Percentiles rank a stretch among this genome's conserved stretches.
phyloP scores from a whole-genome alignment of 2,329 filamentous ascomycete genomes.

The Macrophomina tecta region DNA sequence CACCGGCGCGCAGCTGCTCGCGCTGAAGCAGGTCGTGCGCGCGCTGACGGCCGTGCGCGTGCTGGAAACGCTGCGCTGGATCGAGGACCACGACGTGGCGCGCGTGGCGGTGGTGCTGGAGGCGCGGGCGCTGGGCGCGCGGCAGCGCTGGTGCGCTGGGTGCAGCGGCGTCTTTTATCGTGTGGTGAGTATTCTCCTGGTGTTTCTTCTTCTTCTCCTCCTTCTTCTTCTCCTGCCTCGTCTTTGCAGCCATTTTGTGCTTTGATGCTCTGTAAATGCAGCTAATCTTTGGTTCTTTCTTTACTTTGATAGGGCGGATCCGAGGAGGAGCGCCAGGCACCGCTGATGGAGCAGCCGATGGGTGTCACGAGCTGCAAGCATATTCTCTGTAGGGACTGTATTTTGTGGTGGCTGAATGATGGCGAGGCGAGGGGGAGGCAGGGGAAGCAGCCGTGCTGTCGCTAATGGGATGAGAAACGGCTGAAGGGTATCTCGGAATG shows the following conservation, averaged over 20 bases:
- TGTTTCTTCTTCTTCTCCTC: background rate
- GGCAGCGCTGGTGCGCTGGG: background rate
- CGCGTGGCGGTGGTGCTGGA: background rate
- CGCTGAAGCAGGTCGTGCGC: background rate
- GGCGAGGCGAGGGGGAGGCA: background rate
- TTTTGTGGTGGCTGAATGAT: background rate
- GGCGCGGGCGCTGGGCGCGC: background rate
- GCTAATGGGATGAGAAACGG: background rate
- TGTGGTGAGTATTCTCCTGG: background rate
- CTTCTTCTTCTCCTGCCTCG: background rate
- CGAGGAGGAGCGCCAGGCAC: too few relatives aligned
- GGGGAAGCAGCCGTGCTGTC: slow-evolving; percentile 1
- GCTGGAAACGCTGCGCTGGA: background rate
- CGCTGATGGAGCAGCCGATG: background rate
- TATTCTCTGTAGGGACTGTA: slow-evolving; percentile 3
- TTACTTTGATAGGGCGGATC: background rate
- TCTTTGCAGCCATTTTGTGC: background rate
- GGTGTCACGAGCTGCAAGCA: background rate
- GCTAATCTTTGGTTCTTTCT: too few relatives aligned
- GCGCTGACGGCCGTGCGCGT: background rate
- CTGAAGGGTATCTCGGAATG: background rate
- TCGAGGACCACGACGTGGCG: slow-evolving; percentile 5
- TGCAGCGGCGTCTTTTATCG: background rate
- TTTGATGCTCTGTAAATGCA: too few relatives aligned
- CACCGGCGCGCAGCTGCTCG: background rate